Conservation (phyloP, 257 asterid genomes). For the Nicotiana tomentosiformis region DNA sequence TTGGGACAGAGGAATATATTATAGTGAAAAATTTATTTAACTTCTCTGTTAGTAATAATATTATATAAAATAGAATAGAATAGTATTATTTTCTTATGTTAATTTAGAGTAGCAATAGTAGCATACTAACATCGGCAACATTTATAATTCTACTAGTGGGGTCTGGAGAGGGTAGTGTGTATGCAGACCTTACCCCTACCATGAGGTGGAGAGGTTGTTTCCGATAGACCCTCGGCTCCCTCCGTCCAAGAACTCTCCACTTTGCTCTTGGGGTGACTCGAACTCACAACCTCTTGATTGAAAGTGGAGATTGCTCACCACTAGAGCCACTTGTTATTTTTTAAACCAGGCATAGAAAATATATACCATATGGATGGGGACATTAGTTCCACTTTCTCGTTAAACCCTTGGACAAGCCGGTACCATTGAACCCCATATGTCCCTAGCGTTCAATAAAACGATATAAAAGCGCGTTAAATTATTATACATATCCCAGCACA, state of each 20-base stretch:
- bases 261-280: too few relatives aligned
- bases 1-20: too few relatives aligned
- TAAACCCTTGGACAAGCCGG: conserved; percentile 1
- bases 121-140: too few relatives aligned
- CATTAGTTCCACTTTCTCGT: neutral
- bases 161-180: too few relatives aligned
- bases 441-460: neutral
- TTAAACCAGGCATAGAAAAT: neutral
- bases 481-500: neutral
- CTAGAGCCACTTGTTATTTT: neutral
- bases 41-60: too few relatives aligned
- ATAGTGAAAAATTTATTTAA: neutral
- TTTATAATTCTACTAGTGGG: too few relatives aligned
- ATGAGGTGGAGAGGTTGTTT: too few relatives aligned
- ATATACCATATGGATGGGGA: neutral
- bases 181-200: too few relatives aligned
- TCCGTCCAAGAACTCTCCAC: too few relatives aligned
- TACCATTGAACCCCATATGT: neutral
- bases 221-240: too few relatives aligned
- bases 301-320: too few relatives aligned
- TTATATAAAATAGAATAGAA: neutral
- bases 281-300: too few relatives aligned
- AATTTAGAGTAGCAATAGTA: neutral
- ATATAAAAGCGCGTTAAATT: conserved; percentile 12
- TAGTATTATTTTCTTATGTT: neutral